A percentile compares a stretch with the other conserved stretches of the same genome.
These are phyloP conservation scores for Beverwykella pulmonaria DNA, from an alignment of 495 filamentous ascomycete genomes.

Conservation along the genomic window DNA sequence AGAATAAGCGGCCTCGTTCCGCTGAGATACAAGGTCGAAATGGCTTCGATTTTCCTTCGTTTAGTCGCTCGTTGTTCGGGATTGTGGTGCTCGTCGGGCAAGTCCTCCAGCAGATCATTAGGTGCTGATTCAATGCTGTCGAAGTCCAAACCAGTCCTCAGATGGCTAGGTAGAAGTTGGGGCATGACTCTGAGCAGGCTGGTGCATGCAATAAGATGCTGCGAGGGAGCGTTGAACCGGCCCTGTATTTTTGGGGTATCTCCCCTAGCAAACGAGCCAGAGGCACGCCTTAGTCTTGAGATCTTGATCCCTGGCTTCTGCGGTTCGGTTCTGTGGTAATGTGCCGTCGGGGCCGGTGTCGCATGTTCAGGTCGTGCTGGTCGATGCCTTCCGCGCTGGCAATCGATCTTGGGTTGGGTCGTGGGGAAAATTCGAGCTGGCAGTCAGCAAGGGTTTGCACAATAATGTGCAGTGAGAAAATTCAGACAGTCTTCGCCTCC, in stretches of 20 bases:
- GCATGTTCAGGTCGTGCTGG: neutral
- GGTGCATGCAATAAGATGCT: neutral
- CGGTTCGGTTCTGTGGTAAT: neutral
- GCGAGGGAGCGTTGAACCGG: neutral
- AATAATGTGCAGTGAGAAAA: neutral
- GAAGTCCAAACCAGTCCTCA: constrained; percentile 10
- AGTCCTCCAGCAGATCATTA: constrained; percentile 4
- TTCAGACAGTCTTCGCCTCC: neutral
- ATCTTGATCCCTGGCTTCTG: neutral
- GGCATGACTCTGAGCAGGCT: constrained; percentile 3
- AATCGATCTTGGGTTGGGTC: neutral
- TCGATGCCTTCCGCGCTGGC: neutral
- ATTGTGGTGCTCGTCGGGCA: constrained; percentile 16
- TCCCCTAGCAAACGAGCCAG: neutral
- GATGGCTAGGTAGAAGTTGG: neutral
- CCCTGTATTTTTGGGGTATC: neutral
- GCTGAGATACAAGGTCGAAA: constrained; percentile 24
- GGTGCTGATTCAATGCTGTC: neutral
- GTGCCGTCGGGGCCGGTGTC: neutral
- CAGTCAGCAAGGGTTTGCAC: neutral
- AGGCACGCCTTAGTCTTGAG: neutral
- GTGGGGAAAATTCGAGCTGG: neutral
- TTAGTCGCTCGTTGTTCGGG: constrained; percentile 25
- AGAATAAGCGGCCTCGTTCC: constrained; percentile 24
- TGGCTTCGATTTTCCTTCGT: constrained; percentile 28